These are phyloP conservation scores for Chrysoporthe cubensis DNA, from an alignment of 2,329 filamentous ascomycete species.

Conservation along the genomic window DNA sequence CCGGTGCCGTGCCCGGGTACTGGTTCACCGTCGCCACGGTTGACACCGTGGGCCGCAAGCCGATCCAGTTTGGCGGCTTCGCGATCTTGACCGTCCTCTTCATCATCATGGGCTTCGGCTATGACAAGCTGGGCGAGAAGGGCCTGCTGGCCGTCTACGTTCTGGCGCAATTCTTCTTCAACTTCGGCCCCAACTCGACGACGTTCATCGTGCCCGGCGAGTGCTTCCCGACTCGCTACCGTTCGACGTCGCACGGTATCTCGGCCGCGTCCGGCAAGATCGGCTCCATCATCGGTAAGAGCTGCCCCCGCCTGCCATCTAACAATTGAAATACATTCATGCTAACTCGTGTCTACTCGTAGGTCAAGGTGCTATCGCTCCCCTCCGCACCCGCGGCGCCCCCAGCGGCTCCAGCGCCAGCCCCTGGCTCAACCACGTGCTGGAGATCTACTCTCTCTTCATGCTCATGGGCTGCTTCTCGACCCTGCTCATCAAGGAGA, in stretches of 20 bases:
- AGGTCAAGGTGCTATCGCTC: slow-evolving; percentile 59
- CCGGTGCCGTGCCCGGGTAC: slow-evolving; percentile 80
- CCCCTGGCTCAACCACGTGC: slow-evolving; percentile 78
- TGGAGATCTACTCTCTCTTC: slow-evolving; percentile 76
- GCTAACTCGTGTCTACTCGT: not conserved
- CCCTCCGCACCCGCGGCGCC: slow-evolving; percentile 52
- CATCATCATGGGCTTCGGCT: slow-evolving; percentile 66
- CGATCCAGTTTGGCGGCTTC: slow-evolving; percentile 72
- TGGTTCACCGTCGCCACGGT: slow-evolving; percentile 75
- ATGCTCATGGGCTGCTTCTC: slow-evolving; percentile 75
- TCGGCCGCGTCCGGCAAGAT: slow-evolving; percentile 56
- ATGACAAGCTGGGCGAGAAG: slow-evolving; percentile 54
- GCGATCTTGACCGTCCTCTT: slow-evolving; percentile 64
- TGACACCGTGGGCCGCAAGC: slow-evolving; percentile 76
- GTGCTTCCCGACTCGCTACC: slow-evolving; percentile 60
- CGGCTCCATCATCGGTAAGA: slow-evolving; percentile 54
- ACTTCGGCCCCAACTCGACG: slow-evolving; percentile 61
- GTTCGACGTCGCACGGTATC: slow-evolving; percentile 61
- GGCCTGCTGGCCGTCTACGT: slow-evolving; percentile 61
- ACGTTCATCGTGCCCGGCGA: slow-evolving; percentile 62
- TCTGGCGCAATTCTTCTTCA: slow-evolving; percentile 63
- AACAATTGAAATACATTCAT: not conserved
- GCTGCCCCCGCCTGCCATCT: not conserved
- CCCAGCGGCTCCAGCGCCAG: slow-evolving; percentile 40
- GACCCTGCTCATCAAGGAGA: slow-evolving; percentile 73